A percentile compares a stretch with the other conserved stretches of the same genome.
These are phyloP conservation scores for Chalciporus pseudorubinellus DNA, from an alignment of 768 basidiomycete genomes.

Conservation along the genomic window DNA sequence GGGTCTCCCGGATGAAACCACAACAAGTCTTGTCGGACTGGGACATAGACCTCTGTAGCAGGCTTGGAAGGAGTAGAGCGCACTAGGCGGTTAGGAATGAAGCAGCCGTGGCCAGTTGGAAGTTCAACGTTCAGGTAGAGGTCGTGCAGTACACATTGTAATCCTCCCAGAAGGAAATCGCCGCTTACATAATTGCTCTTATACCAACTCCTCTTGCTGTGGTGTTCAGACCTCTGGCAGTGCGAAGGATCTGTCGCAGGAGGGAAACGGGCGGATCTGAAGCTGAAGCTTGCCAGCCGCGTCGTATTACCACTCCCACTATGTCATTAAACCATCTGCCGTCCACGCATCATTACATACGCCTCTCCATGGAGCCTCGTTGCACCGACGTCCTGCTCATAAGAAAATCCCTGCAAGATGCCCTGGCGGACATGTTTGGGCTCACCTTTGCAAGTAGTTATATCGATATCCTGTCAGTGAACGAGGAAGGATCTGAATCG, in stretches of 20 bases:
- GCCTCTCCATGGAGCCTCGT: slow-evolving; percentile 21
- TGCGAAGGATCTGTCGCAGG: too few species aligned
- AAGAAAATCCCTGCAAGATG: slow-evolving; percentile 55
- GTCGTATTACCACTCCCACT: not conserved
- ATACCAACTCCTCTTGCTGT: too few species aligned
- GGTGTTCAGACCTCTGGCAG: too few species aligned
- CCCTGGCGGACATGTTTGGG: slow-evolving; percentile 55
- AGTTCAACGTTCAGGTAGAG: slow-evolving; percentile 1
- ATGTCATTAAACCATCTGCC: slow-evolving; percentile 20
- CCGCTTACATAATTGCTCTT: slow-evolving; percentile 22
- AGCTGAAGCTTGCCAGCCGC: not conserved
- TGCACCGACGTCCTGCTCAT: slow-evolving; percentile 43
- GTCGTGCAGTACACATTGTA: slow-evolving; percentile 12
- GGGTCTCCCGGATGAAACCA: slow-evolving; percentile 53
- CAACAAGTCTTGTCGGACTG: slow-evolving; percentile 36
- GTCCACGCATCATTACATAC: slow-evolving; percentile 26
- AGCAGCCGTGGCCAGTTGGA: not conserved
- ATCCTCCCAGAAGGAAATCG: not conserved
- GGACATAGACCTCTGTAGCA: slow-evolving; percentile 12
- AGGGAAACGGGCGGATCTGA: too few species aligned
- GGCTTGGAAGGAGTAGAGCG: not conserved
- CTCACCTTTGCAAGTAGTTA: slow-evolving; percentile 48
- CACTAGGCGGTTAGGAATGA: not conserved
- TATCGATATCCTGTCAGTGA: slow-evolving; percentile 58
- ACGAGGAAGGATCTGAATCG: slow-evolving; percentile 22